phyloP scores from a whole-genome alignment of 2,329 filamentous ascomycete species.

The Aspergillus felis region DNA sequence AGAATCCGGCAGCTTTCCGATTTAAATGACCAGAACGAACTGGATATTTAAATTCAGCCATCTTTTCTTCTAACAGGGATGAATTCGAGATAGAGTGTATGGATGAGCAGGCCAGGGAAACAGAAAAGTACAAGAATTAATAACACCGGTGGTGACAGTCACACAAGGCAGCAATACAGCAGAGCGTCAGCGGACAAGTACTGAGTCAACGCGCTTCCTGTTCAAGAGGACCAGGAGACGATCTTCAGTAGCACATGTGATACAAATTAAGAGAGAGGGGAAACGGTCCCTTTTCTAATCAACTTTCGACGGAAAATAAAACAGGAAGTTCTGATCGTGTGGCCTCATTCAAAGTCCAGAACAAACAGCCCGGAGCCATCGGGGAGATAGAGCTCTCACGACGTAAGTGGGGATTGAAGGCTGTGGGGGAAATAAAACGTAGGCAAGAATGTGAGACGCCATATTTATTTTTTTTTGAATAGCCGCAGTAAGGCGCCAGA shows the following conservation, averaged over 20 bases:
- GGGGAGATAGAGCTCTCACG: conserved; percentile 1
- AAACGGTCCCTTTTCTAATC: conserved; percentile 2
- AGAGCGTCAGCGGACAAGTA: neutral
- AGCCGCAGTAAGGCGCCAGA: neutral
- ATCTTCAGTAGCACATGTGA: conserved; percentile 9
- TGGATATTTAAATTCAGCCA: conserved; percentile 22
- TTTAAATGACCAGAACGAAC: conserved; percentile 13
- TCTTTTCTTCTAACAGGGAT: conserved; percentile 3
- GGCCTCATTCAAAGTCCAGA: conserved; percentile 3
- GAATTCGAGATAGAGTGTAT: neutral
- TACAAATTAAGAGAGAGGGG: conserved; percentile 7
- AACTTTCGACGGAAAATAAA: neutral
- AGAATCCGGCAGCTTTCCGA: conserved; percentile 7
- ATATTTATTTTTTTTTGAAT: neutral
- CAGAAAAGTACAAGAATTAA: neutral
- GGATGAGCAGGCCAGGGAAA: neutral
- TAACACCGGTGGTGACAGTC: neutral
- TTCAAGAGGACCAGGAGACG: neutral
- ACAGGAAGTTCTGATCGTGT: conserved; percentile 1
- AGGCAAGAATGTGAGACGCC: neutral
- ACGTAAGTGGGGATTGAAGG: conserved; percentile 11
- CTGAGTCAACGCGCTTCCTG: neutral
- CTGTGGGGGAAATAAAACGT: conserved; percentile 7
- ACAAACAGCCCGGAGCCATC: conserved; percentile 6
- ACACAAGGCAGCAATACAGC: neutral